Evolutionary conservation across 306 rosid genomes (phyloP).

Genomic region (Casuarina glauca): DNA sequence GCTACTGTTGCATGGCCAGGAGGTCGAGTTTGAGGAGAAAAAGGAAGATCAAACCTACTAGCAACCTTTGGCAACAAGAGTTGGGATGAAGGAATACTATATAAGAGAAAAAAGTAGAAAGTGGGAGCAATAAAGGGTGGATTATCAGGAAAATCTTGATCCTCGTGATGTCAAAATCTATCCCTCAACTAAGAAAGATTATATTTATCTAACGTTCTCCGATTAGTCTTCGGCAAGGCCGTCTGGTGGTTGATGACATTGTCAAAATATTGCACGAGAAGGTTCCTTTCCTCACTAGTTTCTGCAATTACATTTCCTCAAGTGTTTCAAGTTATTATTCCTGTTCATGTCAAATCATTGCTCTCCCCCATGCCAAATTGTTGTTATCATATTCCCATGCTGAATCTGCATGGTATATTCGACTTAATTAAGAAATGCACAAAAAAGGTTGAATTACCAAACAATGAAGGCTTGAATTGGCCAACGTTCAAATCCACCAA

Average conservation of each 20-base stretch:
- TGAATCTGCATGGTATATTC: background rate
- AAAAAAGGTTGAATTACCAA: background rate
- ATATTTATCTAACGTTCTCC: background rate
- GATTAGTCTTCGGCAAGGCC: constrained; percentile 24
- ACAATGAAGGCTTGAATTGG: constrained; percentile 2
- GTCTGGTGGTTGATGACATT: constrained; percentile 36
- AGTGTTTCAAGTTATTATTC: background rate
- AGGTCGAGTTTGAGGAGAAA: background rate
- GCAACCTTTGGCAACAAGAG: background rate
- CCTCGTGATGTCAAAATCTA: constrained; percentile 49
- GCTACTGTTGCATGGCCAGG: background rate
- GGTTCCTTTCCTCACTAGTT: constrained; percentile 12
- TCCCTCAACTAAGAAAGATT: constrained; percentile 23
- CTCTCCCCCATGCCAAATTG: background rate
- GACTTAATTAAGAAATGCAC: background rate
- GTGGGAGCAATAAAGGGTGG: constrained; percentile 26
- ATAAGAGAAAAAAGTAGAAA: constrained; percentile 29
- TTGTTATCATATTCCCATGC: background rate
- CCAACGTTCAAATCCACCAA: constrained; percentile 21
- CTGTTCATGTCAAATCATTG: too few relatives aligned
- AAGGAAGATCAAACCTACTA: background rate
- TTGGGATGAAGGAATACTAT: background rate
- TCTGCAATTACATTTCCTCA: constrained; percentile 22
- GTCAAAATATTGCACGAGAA: constrained; percentile 24
- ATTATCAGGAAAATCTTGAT: constrained; percentile 24